Evolutionary conservation across 768 basidiomycete genomes (phyloP).

Genomic region (Chiua virens): DNA sequence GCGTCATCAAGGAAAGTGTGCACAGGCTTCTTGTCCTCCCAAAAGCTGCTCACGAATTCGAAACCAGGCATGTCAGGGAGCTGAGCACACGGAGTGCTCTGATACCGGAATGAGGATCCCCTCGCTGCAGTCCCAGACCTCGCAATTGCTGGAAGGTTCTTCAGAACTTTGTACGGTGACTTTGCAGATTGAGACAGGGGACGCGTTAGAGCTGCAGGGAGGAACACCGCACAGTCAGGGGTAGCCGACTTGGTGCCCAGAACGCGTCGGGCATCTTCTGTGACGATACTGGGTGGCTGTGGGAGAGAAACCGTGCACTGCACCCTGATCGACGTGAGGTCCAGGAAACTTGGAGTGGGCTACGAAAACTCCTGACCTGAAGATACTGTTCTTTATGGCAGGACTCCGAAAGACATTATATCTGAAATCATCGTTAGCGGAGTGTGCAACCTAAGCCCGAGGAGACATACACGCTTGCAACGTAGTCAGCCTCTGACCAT

Average conservation of each 20-base stretch:
- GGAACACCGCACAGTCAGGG: constrained; percentile 51
- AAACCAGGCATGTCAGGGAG: constrained; percentile 48
- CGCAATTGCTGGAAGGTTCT: constrained; percentile 36
- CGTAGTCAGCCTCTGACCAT: constrained; percentile 56
- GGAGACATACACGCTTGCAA: constrained; percentile 49
- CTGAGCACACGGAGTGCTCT: constrained; percentile 49
- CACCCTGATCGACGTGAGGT: constrained; percentile 33
- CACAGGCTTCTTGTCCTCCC: constrained; percentile 61
- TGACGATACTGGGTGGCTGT: constrained; percentile 36
- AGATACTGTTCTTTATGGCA: constrained; percentile 41
- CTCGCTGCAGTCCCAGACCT: constrained; percentile 38
- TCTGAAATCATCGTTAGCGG: constrained; percentile 22
- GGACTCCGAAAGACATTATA: constrained; percentile 51
- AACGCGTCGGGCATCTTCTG: constrained; percentile 35
- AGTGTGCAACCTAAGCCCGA: background rate
- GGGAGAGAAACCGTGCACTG: constrained; percentile 51
- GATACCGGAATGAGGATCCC: constrained; percentile 50
- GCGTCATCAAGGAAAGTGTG: constrained; percentile 51
- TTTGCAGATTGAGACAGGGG: constrained; percentile 42
- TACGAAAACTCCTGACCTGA: constrained; percentile 36
- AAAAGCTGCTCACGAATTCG: constrained; percentile 54
- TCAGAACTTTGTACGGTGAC: constrained; percentile 50
- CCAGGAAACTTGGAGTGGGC: background rate
- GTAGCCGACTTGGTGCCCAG: constrained; percentile 46
- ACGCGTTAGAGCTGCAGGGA: constrained; percentile 39